phyloP scores from a whole-genome alignment of 2,329 filamentous ascomycete genomes.

The Calonectria fujianensis region DNA sequence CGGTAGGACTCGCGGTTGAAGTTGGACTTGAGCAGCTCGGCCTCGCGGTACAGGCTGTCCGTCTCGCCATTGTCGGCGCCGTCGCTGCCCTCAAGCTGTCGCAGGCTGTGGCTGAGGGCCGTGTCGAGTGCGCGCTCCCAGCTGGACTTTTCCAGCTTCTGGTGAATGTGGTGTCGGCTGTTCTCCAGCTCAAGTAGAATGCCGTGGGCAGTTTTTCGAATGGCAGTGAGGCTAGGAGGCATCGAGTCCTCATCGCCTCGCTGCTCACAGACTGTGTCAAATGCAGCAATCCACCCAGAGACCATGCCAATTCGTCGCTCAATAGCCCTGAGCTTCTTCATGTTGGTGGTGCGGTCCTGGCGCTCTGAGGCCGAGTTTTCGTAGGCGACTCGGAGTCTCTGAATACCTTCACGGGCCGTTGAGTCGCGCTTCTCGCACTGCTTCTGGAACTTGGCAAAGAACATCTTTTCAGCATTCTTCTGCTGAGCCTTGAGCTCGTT shows the following conservation, averaged over 20 bases:
- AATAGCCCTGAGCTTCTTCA: slow-evolving; percentile 88
- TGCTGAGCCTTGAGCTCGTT: slow-evolving; percentile 96
- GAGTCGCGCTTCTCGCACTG: slow-evolving; percentile 89
- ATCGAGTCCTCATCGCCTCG: slow-evolving; percentile 72
- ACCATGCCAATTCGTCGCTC: slow-evolving; percentile 90
- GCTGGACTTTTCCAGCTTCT: slow-evolving; percentile 84
- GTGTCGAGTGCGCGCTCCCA: slow-evolving; percentile 94
- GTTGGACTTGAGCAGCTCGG: slow-evolving; percentile 88
- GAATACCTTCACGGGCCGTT: slow-evolving; percentile 84
- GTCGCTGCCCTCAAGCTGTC: slow-evolving; percentile 80
- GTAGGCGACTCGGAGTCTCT: slow-evolving; percentile 87
- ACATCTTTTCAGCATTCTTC: slow-evolving; percentile 88
- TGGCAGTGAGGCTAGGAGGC: slow-evolving; percentile 81
- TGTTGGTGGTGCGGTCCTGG: slow-evolving; percentile 84
- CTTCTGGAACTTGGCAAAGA: slow-evolving; percentile 93
- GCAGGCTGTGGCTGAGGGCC: slow-evolving; percentile 88
- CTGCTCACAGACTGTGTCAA: slow-evolving; percentile 86
- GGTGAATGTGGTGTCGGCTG: slow-evolving; percentile 92
- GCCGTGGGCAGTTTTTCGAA: slow-evolving; percentile 92
- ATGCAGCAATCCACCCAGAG: slow-evolving; percentile 94
- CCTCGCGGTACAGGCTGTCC: slow-evolving; percentile 84
- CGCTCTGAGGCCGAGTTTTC: slow-evolving; percentile 87
- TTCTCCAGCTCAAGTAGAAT: slow-evolving; percentile 92
- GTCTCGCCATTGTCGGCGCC: slow-evolving; percentile 76
- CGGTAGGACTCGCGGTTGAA: slow-evolving; percentile 87